Conservation (phyloP, 2,329 filamentous ascomycete species). For the Aspergillus tubingensis region DNA sequence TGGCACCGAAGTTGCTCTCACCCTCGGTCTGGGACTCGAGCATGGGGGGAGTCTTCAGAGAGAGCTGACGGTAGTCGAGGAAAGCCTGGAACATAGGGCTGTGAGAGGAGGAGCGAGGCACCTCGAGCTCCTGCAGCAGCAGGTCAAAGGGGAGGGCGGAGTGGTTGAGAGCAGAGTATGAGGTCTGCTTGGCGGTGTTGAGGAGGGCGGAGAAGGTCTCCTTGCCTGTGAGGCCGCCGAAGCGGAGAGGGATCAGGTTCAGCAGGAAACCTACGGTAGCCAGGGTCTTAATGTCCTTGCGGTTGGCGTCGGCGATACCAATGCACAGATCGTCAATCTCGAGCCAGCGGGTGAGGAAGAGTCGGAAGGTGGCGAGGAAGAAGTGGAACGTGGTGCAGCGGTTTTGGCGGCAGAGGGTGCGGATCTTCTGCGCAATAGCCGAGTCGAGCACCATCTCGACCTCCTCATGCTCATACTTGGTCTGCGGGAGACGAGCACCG, state of each 20-base stretch:
- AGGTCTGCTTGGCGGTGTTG: conserved; percentile 19
- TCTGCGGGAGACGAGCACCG: conserved; percentile 23
- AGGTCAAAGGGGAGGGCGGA: conserved; percentile 53
- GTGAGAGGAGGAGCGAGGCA: conserved; percentile 41
- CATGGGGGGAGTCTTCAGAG: conserved; percentile 21
- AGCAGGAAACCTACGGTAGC: conserved; percentile 48
- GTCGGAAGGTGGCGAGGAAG: conserved; percentile 46
- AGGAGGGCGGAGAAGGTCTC: not conserved
- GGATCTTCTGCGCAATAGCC: not conserved
- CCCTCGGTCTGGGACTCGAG: conserved; percentile 27
- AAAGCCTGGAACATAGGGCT: conserved; percentile 55
- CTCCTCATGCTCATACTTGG: conserved; percentile 12
- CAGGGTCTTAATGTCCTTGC: conserved; percentile 33
- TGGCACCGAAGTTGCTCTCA: conserved; percentile 22
- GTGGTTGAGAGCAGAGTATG: conserved; percentile 44
- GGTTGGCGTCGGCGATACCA: conserved; percentile 52
- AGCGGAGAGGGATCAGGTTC: not conserved
- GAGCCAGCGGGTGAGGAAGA: conserved; percentile 38
- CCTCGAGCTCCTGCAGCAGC: conserved; percentile 47
- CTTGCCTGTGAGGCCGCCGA: not conserved
- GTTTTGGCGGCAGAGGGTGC: not conserved
- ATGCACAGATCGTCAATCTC: conserved; percentile 48
- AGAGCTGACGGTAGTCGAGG: conserved; percentile 47
- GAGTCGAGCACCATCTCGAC: not conserved
- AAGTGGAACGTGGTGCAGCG: conserved; percentile 50